Evolutionary conservation across 2,329 filamentous ascomycete genomes (phyloP).

Genomic region (Phialemoniopsis sp.): DNA sequence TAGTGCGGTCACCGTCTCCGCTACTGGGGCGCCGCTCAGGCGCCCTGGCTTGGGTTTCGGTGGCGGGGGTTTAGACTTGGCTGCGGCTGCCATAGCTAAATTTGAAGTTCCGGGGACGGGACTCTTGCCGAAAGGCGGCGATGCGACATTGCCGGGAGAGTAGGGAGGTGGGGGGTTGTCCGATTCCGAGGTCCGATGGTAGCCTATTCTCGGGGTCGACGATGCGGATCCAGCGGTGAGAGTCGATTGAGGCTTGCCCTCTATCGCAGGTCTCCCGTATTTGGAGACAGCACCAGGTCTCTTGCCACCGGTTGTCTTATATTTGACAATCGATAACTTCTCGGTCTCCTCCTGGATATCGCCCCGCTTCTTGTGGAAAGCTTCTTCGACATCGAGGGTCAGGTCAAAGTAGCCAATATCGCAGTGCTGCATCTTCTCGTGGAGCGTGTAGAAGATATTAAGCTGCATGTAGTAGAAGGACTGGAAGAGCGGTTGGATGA

Average conservation of each 20-base stretch:
- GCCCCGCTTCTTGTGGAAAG: constrained; percentile 83
- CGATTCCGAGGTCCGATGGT: constrained; percentile 4
- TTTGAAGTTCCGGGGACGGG: constrained; percentile 20
- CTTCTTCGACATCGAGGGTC: constrained; percentile 84
- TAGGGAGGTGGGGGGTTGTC: constrained; percentile 71
- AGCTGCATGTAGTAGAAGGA: constrained; percentile 99
- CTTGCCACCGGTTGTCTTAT: constrained; percentile 78
- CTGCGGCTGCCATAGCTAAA: constrained; percentile 44
- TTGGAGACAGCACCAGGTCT: constrained; percentile 53
- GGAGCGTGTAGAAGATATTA: constrained; percentile 97
- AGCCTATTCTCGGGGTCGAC: constrained; percentile 7
- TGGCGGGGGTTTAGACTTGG: constrained; percentile 66
- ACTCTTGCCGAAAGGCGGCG: constrained; percentile 25
- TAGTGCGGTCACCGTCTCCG: constrained; percentile 81
- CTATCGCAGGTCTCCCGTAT: constrained; percentile 41
- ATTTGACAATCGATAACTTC: constrained; percentile 78
- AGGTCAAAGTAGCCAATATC: constrained; percentile 98
- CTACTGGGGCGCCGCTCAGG: constrained; percentile 59
- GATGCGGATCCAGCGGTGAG: constrained; percentile 42
- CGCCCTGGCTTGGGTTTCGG: constrained; percentile 74
- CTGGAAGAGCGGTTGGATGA: constrained; percentile 95
- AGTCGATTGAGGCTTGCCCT: constrained; percentile 43
- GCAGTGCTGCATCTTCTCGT: constrained; percentile 95
- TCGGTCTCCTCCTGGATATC: constrained; percentile 85
- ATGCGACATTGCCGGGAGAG: constrained; percentile 36